phyloP scores from a whole-genome alignment of 1,139 yeast species.

The Geotrichum restrictum region DNA sequence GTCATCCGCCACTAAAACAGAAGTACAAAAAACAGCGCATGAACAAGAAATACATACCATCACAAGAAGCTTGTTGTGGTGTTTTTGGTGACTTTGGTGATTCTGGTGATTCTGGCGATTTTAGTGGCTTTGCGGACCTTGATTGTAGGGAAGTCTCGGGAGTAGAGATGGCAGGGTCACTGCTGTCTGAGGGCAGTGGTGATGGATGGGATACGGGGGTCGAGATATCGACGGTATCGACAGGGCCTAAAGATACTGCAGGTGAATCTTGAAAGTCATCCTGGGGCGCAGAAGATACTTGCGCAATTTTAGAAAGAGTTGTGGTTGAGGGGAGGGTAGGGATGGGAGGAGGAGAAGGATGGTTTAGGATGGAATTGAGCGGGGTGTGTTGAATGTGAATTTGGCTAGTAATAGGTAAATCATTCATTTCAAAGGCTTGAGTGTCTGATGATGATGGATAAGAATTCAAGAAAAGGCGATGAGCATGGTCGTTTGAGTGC shows the following conservation, averaged over 20 bases:
- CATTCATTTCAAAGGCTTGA: too few species aligned
- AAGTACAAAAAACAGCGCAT: background rate
- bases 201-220: background rate
- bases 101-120: too few species aligned
- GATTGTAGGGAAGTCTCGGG: background rate
- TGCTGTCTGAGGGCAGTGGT: background rate
- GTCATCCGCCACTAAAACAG: slow-evolving; percentile 1
- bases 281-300: too few species aligned
- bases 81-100: background rate
- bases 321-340: too few species aligned
- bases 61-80: background rate
- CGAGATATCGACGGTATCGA: background rate
- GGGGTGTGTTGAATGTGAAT: too few species aligned
- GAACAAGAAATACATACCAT: background rate
- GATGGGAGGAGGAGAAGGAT: too few species aligned
- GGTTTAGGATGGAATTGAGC: too few species aligned
- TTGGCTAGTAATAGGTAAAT: too few species aligned
- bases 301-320: too few species aligned
- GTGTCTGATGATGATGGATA: background rate
- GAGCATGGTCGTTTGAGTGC: too few species aligned
- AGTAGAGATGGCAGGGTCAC: background rate
- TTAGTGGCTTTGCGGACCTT: too few species aligned
- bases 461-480: background rate
- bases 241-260: background rate
- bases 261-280: too few species aligned